These are phyloP conservation scores for Talaromyces stipitatus DNA, from an alignment of 495 filamentous ascomycete species.

Conservation along the genomic window DNA sequence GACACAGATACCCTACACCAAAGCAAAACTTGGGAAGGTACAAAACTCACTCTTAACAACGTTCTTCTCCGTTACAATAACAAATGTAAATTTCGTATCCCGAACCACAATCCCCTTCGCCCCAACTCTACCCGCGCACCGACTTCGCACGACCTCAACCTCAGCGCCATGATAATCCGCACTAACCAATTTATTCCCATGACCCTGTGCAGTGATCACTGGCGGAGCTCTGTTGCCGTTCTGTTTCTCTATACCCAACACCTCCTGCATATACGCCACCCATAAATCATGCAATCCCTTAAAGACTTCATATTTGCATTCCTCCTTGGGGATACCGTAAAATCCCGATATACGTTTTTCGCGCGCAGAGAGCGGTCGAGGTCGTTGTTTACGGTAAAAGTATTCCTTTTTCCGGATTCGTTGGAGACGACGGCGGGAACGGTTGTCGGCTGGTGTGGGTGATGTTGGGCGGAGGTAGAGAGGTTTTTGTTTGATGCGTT, in stretches of 20 bases:
- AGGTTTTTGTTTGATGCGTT: slow-evolving; percentile 75
- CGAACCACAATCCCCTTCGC: slow-evolving; percentile 78
- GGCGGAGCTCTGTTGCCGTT: slow-evolving; percentile 28
- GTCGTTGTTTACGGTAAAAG: slow-evolving; percentile 53
- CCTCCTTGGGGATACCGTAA: slow-evolving; percentile 61
- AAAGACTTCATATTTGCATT: slow-evolving; percentile 69
- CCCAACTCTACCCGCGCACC: slow-evolving; percentile 75
- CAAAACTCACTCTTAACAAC: slow-evolving; percentile 51
- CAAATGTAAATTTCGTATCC: slow-evolving; percentile 81
- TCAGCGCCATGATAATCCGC: slow-evolving; percentile 88
- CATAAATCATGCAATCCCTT: slow-evolving; percentile 70
- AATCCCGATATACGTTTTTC: slow-evolving; percentile 67
- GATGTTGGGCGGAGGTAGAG: slow-evolving; percentile 70
- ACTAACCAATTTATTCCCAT: slow-evolving; percentile 61
- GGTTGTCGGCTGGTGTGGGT: slow-evolving; percentile 52
- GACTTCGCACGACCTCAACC: slow-evolving; percentile 73
- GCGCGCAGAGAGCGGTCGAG: slow-evolving; percentile 69
- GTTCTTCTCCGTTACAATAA: slow-evolving; percentile 61
- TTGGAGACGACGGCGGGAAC: slow-evolving; percentile 51
- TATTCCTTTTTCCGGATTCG: slow-evolving; percentile 49
- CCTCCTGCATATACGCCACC: slow-evolving; percentile 73
- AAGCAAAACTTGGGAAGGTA: background rate
- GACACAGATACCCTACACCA: too few species aligned
- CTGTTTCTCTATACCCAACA: slow-evolving; percentile 45
- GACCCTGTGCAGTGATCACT: slow-evolving; percentile 38